Conservation (phyloP, 768 basidiomycete species). For the Termitomyces sp. region DNA sequence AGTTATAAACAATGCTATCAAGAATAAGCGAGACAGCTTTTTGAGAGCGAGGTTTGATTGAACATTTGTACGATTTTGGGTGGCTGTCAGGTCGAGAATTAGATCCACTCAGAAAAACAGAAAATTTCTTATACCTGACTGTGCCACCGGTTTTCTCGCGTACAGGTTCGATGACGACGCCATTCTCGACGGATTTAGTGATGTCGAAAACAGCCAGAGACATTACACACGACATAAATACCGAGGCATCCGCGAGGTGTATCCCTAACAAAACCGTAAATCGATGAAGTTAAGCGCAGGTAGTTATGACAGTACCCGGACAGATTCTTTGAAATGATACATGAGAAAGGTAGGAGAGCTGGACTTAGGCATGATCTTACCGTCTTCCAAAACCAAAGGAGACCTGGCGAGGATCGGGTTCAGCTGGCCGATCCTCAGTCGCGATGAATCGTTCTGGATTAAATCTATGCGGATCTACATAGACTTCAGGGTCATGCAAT, state of each 20-base stretch:
- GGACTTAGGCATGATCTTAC: background rate
- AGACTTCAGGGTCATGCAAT: background rate
- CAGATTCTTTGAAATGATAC: background rate
- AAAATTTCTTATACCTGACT: background rate
- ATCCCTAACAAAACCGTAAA: background rate
- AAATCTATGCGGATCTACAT: background rate
- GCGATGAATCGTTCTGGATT: background rate
- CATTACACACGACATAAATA: background rate
- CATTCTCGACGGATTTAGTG: background rate
- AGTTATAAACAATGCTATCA: no score
- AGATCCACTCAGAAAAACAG: background rate
- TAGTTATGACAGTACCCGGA: background rate
- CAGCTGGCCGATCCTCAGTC: background rate
- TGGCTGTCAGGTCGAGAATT: background rate
- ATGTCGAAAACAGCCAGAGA: background rate
- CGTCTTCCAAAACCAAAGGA: background rate
- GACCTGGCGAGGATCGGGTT: background rate
- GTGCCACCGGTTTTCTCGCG: background rate
- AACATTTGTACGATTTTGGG: background rate
- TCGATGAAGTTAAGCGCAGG: background rate
- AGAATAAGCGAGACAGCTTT: background rate
- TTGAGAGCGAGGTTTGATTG: background rate
- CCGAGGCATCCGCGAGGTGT: background rate
- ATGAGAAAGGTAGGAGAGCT: background rate
- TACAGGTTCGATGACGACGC: background rate